A percentile compares a stretch with the other conserved stretches of the same genome.
Evolutionary conservation across 1,139 yeast genomes (phyloP).

Genomic region (Debaryomyces subglobosus): DNA sequence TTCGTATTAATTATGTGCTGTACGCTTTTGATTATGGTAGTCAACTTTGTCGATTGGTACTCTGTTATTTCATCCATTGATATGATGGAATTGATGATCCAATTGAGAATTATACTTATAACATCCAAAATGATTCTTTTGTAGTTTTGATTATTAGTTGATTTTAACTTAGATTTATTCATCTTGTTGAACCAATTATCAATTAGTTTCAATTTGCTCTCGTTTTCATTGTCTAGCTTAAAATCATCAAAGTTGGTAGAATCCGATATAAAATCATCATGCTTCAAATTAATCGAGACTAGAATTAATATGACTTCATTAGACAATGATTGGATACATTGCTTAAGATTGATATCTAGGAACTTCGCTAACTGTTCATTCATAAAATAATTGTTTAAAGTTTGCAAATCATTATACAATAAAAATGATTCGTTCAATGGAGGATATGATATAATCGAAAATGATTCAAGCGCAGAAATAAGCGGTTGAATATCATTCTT

Average conservation of each 20-base stretch:
- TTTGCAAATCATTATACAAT: conserved; percentile 39
- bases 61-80: conserved; percentile 40
- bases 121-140: conserved; percentile 28
- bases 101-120: conserved; percentile 35
- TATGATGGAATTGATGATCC: conserved; percentile 32
- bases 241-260: conserved; percentile 17
- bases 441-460: conserved; percentile 40
- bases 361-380: conserved; percentile 22
- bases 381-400: conserved; percentile 21
- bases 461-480: conserved; percentile 32
- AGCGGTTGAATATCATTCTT: conserved; percentile 14
- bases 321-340: conserved; percentile 23
- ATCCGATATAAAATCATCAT: conserved; percentile 17
- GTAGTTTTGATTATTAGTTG: conserved; percentile 33
- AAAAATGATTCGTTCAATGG: conserved; percentile 34
- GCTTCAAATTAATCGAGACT: conserved; percentile 21
- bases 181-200: conserved; percentile 31
- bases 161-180: conserved; percentile 24
- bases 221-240: conserved; percentile 25
- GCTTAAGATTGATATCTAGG: conserved; percentile 25
- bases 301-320: conserved; percentile 23
- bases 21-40: conserved; percentile 25
- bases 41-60: conserved; percentile 34
- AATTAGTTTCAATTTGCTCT: conserved; percentile 24
- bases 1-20: conserved; percentile 1